Evolutionary conservation across 139 green algal species (phyloP), one percentile per base, ranked within the genome.

Genomic region (Haematococcus sp.): DNA sequence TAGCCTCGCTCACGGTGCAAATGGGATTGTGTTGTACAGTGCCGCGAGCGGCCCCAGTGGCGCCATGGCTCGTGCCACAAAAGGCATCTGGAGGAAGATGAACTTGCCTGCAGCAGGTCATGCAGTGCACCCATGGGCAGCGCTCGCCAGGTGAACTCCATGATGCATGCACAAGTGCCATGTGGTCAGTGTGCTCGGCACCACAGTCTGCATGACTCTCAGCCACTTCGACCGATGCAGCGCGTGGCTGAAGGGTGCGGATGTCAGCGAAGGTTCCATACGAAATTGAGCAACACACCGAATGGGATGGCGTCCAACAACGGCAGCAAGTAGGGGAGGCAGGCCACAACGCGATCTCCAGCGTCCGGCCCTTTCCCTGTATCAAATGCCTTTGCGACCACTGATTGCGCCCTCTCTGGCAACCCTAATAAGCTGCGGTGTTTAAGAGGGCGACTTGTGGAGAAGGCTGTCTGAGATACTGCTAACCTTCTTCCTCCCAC

Each of bases 221-320:
- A 33, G 11, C 2, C 34, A 43, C 46, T n/a, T n/a, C n/a, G n/a
- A n/a, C n/a, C n/a, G n/a, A n/a, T n/a, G n/a, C n/a, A n/a, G n/a
- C n/a, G n/a, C n/a, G n/a, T n/a, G n/a, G n/a, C n/a, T n/a, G n/a
- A n/a, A n/a, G n/a, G n/a, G n/a, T n/a, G n/a, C n/a, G n/a, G n/a
- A n/a, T n/a, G n/a, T n/a, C n/a, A n/a, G 40, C 40, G 40, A 49
- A 49, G 7, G 40, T 49, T 49, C 40, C 40, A 49, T 11, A 7
- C 7, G 40, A 34, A 11, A 46, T 25, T 58, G 32, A 66, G 52
- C 55, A 68, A 15, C 22, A 43, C 60, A 73, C 84, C 84, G 49
- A 77, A 90, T 13, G 85, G 85, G 4, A 90, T 54, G 2, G 77
- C 79, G 30, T 90, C 85, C n/a, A 90, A 52, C 17, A 90, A 69